Conservation (phyloP, 345 rosid species). For the Eucalyptus pauciflora region DNA sequence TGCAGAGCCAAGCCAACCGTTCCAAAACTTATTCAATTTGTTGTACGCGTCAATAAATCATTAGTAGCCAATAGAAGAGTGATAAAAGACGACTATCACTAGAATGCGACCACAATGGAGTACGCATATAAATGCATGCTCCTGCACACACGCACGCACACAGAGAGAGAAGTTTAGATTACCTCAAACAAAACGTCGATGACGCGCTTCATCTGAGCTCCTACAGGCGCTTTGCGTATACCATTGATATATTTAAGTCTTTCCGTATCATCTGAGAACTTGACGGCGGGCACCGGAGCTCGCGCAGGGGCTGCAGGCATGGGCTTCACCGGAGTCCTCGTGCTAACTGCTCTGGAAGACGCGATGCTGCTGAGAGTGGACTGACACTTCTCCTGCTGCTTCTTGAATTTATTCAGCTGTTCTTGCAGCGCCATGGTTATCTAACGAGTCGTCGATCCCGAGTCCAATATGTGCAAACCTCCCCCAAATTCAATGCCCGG, state of each 20-base stretch:
- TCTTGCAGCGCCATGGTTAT: conserved; percentile 56
- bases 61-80: neutral
- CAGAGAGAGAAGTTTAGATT: neutral
- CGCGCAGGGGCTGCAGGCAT: conserved; percentile 18
- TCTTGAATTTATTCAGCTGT: conserved; percentile 48
- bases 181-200: conserved; percentile 57
- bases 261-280: conserved; percentile 72
- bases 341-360: conserved; percentile 19
- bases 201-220: conserved; percentile 90
- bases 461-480: neutral
- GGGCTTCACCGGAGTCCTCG: conserved; percentile 11
- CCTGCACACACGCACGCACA: neutral
- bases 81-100: neutral
- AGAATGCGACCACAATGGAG: neutral
- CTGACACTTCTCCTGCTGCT: conserved; percentile 71
- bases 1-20: neutral
- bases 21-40: neutral
- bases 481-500: neutral
- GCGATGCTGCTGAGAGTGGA: conserved; percentile 50
- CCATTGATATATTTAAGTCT: conserved; percentile 48
- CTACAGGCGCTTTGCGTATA: conserved; percentile 65
- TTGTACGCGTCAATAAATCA: neutral
- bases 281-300: conserved; percentile 35
- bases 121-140: neutral
- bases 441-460: neutral